phyloP scores from a whole-genome alignment of 306 rosid species.

The Quercus bicolor region DNA sequence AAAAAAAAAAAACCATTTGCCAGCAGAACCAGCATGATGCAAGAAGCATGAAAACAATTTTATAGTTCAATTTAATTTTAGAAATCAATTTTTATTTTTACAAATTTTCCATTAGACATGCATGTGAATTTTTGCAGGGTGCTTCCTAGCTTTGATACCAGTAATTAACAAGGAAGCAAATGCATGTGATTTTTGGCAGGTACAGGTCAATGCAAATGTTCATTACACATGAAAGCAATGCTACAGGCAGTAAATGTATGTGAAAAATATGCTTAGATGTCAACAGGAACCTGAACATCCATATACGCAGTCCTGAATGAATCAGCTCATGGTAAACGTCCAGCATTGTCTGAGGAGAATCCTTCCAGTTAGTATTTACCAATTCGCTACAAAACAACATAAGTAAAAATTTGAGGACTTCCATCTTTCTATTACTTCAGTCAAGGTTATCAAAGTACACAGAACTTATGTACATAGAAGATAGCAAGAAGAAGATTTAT shows the following conservation, averaged over 20 bases:
- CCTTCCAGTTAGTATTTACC: slow-evolving; percentile 52
- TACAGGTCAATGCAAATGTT: background rate
- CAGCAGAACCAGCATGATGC: background rate
- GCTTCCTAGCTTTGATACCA: background rate
- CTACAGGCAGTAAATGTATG: background rate
- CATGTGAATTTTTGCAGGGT: background rate
- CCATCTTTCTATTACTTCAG: background rate
- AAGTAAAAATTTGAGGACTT: background rate
- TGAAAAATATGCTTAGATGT: background rate
- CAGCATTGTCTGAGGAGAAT: slow-evolving; percentile 72
- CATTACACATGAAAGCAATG: background rate
- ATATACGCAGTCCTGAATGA: slow-evolving; percentile 61
- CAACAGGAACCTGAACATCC: slow-evolving; percentile 76
- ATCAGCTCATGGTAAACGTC: slow-evolving; percentile 65
- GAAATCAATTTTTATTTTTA: too few species aligned
- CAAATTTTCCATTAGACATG: too few species aligned
- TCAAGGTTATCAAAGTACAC: background rate
- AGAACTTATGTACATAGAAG: background rate
- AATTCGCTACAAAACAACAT: slow-evolving; percentile 36
- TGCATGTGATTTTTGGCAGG: background rate
- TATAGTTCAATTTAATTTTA: too few species aligned
- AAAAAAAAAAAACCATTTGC: background rate
- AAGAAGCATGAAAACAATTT: too few species aligned
- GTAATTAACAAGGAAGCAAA: background rate
- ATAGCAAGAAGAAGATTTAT: background rate